Percentiles rank a stretch among this genome's conserved stretches.
Evolutionary conservation across 2,329 filamentous ascomycete genomes (phyloP).

Genomic region (Penicillium sp.): DNA sequence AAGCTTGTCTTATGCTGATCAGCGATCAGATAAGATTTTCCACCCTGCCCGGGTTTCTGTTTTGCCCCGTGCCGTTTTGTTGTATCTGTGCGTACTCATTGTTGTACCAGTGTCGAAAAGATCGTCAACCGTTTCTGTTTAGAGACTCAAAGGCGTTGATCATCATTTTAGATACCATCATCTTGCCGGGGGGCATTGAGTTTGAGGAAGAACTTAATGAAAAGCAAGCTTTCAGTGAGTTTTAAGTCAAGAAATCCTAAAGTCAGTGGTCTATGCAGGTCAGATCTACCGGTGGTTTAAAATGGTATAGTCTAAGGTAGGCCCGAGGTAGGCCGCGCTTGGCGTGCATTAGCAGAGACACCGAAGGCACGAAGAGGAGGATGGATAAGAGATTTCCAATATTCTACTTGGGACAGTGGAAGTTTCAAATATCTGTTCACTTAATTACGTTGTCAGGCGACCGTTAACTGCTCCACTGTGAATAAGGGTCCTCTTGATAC

Average conservation of each 20-base stretch:
- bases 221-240: no score
- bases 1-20: not conserved
- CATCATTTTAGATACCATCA: not conserved
- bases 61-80: not conserved
- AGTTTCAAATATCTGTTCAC: no score
- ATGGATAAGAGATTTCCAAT: no score
- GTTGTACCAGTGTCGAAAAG: not conserved
- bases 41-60: not conserved
- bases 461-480: no score
- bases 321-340: not conserved
- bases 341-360: not conserved
- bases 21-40: not conserved
- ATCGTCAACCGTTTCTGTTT: not conserved
- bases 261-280: not conserved
- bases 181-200: not conserved
- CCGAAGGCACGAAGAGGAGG: no score
- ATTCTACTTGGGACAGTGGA: no score
- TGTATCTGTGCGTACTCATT: no score
- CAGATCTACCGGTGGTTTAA: not conserved
- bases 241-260: no score
- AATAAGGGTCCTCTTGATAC: no score
- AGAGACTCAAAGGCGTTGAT: not conserved
- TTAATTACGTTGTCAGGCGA: no score
- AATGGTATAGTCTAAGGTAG: not conserved
- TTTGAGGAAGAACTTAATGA: no score